Evolutionary conservation across 805 yeast genomes (phyloP).

Genomic region (Debaryomyces tyrocola): DNA sequence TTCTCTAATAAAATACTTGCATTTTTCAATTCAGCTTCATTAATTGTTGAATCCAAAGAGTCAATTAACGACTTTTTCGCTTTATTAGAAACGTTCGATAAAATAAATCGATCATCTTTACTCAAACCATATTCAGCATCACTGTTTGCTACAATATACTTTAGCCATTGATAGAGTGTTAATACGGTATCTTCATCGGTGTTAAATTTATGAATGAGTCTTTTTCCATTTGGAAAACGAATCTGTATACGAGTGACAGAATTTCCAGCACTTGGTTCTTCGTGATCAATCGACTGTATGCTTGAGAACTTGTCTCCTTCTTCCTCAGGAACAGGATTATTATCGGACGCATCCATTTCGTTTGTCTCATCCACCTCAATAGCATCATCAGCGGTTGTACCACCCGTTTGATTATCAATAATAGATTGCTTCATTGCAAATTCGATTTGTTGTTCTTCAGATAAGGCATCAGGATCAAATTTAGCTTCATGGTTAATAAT

Average conservation of each 20-base stretch:
- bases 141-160: constrained; percentile 50
- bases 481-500: constrained; percentile 57
- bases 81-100: constrained; percentile 34
- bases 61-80: constrained; percentile 53
- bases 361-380: constrained; percentile 20
- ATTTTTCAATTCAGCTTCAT: constrained; percentile 76
- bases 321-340: constrained; percentile 11
- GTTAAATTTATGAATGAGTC: constrained; percentile 60
- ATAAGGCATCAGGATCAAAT: constrained; percentile 61
- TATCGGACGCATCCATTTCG: constrained; percentile 8
- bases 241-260: constrained; percentile 77
- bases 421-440: constrained; percentile 71
- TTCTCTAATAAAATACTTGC: constrained; percentile 75
- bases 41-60: constrained; percentile 58
- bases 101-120: constrained; percentile 24
- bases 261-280: constrained; percentile 62
- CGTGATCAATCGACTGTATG: constrained; percentile 51
- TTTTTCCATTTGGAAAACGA: constrained; percentile 79
- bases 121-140: constrained; percentile 53
- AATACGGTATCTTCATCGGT: constrained; percentile 53
- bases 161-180: constrained; percentile 64
- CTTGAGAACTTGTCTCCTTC: constrained; percentile 45
- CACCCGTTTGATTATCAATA: constrained; percentile 25
- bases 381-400: constrained; percentile 27
- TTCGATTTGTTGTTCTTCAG: constrained; percentile 84